A percentile compares a stretch with the other conserved stretches of the same genome.
Conservation (phyloP, 108 stramenopile genomes). For the Cylindrotheca closterium region DNA sequence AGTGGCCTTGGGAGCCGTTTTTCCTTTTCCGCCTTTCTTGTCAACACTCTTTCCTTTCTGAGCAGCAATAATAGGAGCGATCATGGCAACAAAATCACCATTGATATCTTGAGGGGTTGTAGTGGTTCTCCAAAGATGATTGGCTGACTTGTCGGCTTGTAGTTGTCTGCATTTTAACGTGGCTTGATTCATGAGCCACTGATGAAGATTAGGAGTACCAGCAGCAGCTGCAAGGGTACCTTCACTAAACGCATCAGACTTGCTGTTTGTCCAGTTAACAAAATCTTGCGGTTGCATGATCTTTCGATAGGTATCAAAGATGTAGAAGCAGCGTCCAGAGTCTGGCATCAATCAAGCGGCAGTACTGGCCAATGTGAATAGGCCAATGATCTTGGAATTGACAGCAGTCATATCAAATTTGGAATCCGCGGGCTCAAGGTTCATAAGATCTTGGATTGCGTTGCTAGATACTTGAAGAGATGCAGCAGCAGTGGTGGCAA, state of each 20-base stretch:
- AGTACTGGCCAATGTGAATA: slow-evolving; percentile 1
- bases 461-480: background rate
- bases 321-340: background rate
- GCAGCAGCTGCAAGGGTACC: background rate
- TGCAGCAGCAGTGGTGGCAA: background rate
- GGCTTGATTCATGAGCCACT: slow-evolving; percentile 3
- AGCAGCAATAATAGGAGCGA: background rate
- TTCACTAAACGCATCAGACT: background rate
- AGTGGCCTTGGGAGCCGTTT: background rate
- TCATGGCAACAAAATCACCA: no score
- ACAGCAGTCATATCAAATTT: background rate
- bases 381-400: background rate
- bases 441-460: background rate
- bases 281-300: background rate
- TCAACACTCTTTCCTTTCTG: background rate
- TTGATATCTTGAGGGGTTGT: background rate
- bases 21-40: background rate
- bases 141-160: no score
- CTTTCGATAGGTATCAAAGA: background rate
- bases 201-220: background rate
- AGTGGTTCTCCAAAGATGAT: background rate
- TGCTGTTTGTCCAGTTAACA: background rate
- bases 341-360: background rate
- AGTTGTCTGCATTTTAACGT: background rate
- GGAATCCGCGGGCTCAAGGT: background rate